phyloP scores from a whole-genome alignment of 768 basidiomycete species.

The Kwoniella sp. region DNA sequence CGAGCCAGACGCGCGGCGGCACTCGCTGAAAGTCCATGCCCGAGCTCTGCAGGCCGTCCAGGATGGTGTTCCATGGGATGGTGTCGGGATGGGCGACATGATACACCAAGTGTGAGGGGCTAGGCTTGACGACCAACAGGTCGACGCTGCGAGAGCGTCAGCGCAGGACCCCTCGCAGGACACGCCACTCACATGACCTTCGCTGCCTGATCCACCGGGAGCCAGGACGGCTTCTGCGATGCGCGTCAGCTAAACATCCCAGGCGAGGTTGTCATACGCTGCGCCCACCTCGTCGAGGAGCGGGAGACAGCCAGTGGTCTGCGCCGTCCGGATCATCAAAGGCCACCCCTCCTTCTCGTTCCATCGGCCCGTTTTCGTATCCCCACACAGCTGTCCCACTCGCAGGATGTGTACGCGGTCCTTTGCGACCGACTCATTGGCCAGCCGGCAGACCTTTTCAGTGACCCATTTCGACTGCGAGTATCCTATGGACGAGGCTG shows the following conservation, averaged over 20 bases:
- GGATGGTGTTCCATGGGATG: constrained; percentile 52
- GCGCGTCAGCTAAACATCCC: neutral
- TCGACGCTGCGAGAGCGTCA: constrained; percentile 41
- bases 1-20: constrained; percentile 49
- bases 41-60: constrained; percentile 50
- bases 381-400: constrained; percentile 48
- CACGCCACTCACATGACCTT: constrained; percentile 49
- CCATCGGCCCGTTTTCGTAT: constrained; percentile 43
- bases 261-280: neutral
- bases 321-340: constrained; percentile 41
- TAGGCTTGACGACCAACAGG: constrained; percentile 40
- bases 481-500: constrained; percentile 46
- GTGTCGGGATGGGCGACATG: constrained; percentile 52
- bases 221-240: constrained; percentile 54
- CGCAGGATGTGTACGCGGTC: constrained; percentile 30
- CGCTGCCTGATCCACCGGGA: constrained; percentile 58
- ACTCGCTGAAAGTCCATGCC: constrained; percentile 53
- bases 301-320: constrained; percentile 39
- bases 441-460: constrained; percentile 38
- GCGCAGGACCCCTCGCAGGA: neutral
- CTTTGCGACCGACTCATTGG: constrained; percentile 11
- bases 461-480: constrained; percentile 49
- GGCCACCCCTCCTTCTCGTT: constrained; percentile 51
- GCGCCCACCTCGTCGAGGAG: constrained; percentile 33
- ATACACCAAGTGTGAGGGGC: constrained; percentile 40